A percentile compares a stretch with the other conserved stretches of the same genome.
phyloP scores from a whole-genome alignment of 2,329 filamentous ascomycete species.

The Pseudogymnoascus sp. region DNA sequence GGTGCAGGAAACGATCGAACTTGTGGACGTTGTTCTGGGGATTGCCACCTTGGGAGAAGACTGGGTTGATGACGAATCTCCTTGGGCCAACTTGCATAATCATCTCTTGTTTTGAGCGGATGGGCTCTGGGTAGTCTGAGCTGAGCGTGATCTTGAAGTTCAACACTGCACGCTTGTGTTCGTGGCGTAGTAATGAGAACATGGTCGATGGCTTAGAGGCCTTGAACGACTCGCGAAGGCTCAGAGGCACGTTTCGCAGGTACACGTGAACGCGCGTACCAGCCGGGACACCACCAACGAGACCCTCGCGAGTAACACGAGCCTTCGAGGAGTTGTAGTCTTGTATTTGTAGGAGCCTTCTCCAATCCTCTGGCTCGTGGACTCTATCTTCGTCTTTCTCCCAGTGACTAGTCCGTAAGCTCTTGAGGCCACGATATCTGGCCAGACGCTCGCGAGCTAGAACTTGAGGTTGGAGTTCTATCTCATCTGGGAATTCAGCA shows the following conservation, averaged over 20 bases:
- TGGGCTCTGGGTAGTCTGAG: constrained; percentile 64
- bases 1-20: constrained; percentile 85
- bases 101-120: constrained; percentile 88
- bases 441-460: constrained; percentile 77
- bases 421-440: constrained; percentile 87
- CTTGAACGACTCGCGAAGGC: constrained; percentile 46
- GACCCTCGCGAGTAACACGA: constrained; percentile 68
- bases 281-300: constrained; percentile 78
- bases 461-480: constrained; percentile 84
- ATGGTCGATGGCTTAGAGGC: constrained; percentile 58
- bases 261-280: constrained; percentile 79
- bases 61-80: constrained; percentile 77
- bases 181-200: constrained; percentile 84
- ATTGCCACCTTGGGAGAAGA: constrained; percentile 83
- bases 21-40: constrained; percentile 98
- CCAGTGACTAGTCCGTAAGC: constrained; percentile 79
- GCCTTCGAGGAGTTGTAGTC: constrained; percentile 83
- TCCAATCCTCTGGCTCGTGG: constrained; percentile 85
- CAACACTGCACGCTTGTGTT: constrained; percentile 85
- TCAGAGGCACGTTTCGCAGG: constrained; percentile 52
- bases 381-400: constrained; percentile 79
- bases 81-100: constrained; percentile 87
- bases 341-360: constrained; percentile 73
- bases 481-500: constrained; percentile 92
- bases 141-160: constrained; percentile 86